These are phyloP conservation scores for Xerocomellus intermedius DNA, from an alignment of 768 basidiomycete species.

Conservation along the genomic window DNA sequence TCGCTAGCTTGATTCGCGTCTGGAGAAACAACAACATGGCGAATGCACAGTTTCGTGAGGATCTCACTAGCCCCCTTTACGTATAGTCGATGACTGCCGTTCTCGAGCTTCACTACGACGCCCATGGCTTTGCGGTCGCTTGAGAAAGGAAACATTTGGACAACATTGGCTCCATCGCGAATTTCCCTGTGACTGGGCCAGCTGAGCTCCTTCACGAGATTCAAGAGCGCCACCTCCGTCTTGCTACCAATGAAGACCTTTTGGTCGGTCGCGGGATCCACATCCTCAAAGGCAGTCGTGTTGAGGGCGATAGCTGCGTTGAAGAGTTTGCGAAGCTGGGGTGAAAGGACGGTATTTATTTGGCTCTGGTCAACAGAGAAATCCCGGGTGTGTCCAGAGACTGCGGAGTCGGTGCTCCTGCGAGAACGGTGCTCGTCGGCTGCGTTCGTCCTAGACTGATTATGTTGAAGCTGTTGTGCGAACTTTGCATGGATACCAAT, in stretches of 20 bases:
- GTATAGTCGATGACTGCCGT: conserved; percentile 64
- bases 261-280: conserved; percentile 57
- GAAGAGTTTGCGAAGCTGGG: conserved; percentile 60
- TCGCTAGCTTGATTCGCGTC: conserved; percentile 17
- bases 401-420: conserved; percentile 30
- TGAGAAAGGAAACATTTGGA: conserved; percentile 93
- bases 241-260: conserved; percentile 83
- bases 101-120: conserved; percentile 63
- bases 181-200: conserved; percentile 73
- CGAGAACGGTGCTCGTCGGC: conserved; percentile 44
- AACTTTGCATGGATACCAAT: conserved; percentile 95
- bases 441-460: conserved; percentile 69
- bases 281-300: conserved; percentile 92
- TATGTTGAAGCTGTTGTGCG: conserved; percentile 72
- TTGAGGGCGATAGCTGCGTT: conserved; percentile 89
- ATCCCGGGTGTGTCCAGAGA: conserved; percentile 54
- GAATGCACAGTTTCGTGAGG: conserved; percentile 70
- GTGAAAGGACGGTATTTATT: conserved; percentile 63
- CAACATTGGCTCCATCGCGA: conserved; percentile 56
- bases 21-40: conserved; percentile 65
- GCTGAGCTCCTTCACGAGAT: conserved; percentile 75
- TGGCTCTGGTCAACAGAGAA: conserved; percentile 83
- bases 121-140: conserved; percentile 95
- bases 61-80: conserved; percentile 96
- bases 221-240: conserved; percentile 90